Evolutionary conservation across 345 rosid genomes (phyloP), one percentile per base, ranked within the genome.

Genomic region (Linum lewisii): DNA sequence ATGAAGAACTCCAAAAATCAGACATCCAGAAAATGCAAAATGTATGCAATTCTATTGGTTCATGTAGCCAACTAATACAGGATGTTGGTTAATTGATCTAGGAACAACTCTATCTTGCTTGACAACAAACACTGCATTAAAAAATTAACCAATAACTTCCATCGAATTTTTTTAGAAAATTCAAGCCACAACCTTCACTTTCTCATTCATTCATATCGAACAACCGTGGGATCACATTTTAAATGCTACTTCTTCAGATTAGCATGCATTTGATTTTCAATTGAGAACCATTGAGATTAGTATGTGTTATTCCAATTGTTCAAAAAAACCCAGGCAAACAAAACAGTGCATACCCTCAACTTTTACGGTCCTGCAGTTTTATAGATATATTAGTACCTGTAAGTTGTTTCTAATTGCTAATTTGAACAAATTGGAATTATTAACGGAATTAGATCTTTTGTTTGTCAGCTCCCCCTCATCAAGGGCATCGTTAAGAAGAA

Each of bases 401-500:
- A 91, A 66, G 72, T 86, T 84, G 53, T 67, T 80, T 67, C 67
- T 74, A 36, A 73, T 65, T 47, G 92, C 95, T 47, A 86, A 82
- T 75, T 74, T 81, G 72, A 73, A 71, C 75, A 91, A 75, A 72
- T 88, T 86, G 58, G 79, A 73, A 71, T 91, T 91, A 58, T 88
- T 86, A 63, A 91, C 95, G 65, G 57, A 72, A 64, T 86, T 81
- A 14, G 96, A 88, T 69, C 98, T 88, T 72, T 65, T 82, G 63
- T 83, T 67, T 54, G 96, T 91, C 54, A 88, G 90, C 71, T 72
- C 73, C 68, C 98, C 98, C 78, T 91, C 98, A 67, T 88, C 95
- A 60, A 88, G 78, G 52, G 72, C 72, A 67, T 80, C 87, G 65
- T 88, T 81, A 52, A 67, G 73, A 59, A 91, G 87, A 75, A 91